Evolutionary conservation across 202 grass and related monocot genomes (phyloP).

Genomic region (Saccharum hybrid): DNA sequence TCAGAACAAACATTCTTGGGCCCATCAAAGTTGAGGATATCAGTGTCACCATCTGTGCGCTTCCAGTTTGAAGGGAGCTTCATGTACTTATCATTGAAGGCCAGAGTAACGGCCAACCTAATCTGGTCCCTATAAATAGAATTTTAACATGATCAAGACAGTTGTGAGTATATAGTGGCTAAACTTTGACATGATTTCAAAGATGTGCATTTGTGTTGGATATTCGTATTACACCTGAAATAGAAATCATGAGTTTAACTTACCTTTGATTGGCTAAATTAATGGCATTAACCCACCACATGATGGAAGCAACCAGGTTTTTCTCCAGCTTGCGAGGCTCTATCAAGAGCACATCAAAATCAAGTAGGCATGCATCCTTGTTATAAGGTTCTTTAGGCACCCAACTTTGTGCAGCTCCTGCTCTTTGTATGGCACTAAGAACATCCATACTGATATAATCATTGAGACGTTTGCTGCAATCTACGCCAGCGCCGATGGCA

Average conservation of each 20-base stretch:
- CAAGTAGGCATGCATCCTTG: constrained; percentile 71
- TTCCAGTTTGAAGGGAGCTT: constrained; percentile 79
- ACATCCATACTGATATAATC: constrained; percentile 74
- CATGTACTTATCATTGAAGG: constrained; percentile 66
- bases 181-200: neutral
- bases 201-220: neutral
- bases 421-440: constrained; percentile 76
- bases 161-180: neutral
- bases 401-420: constrained; percentile 48
- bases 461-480: constrained; percentile 66
- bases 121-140: constrained; percentile 51
- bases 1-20: constrained; percentile 60
- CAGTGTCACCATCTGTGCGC: constrained; percentile 35
- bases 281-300: constrained; percentile 64
- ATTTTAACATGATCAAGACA: neutral
- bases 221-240: neutral
- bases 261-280: constrained; percentile 63
- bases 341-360: constrained; percentile 70
- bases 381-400: constrained; percentile 60
- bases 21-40: constrained; percentile 65
- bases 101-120: constrained; percentile 55
- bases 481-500: constrained; percentile 65
- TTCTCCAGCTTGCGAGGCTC: constrained; percentile 64
- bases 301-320: constrained; percentile 53
- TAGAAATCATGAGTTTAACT: neutral